Base-by-base conservation (phyloP, 768 basidiomycete species). In the Russula griseocarnosa region DNA sequence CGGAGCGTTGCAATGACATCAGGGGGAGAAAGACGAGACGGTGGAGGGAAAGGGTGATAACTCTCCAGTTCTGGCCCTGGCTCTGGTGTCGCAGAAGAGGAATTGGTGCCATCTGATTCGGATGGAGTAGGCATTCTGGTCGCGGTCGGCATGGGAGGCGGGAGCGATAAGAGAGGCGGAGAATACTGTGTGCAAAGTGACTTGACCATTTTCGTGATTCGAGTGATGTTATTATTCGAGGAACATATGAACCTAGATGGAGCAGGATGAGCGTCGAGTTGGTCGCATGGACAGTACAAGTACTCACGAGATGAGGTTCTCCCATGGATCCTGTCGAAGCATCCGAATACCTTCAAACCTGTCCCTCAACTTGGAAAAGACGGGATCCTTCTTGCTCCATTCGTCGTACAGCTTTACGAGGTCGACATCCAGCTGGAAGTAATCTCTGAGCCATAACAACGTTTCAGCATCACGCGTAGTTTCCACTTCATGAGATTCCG, bases 181-280 rank as follows among this genome's bases (percentile, higher is more conserved):
- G 94, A 94, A 71, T 86, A 97, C 24, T 88, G 79, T 20, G 75
- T 80, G 73, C 91, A 92, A 16, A 98, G 82, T 22, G 83, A 81
- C 65, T 92, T 88, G 32, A 98, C 86, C 89, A 98, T 94, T 62
- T 89, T 90, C 18, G 92, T 90, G 70, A 99, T 99, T 7, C 97
- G 90, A 6, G 85, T 76, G 56, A 99, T 98, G 70, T 98, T 94
- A 74, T 98, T 98, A 71, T 98, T 98, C 3, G 93, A 92, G 3
- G 94, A 97, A 72, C 96, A 98, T 67, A 99, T 97, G 77, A 98
- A 99, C 10, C 95, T 96, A 58, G 6, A 50, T 0, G 28, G 8
- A 34, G 9, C 46, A 11, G 59, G 46, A 40, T 46, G 30, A 51
- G 50, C 34, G 11, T 57, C 24, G 42, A 59, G 49, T 44, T 22